Evolutionary conservation across 2,329 filamentous ascomycete genomes (phyloP), one percentile per base, ranked within the genome.

Genomic region (Arthrinium phaeospermum): DNA sequence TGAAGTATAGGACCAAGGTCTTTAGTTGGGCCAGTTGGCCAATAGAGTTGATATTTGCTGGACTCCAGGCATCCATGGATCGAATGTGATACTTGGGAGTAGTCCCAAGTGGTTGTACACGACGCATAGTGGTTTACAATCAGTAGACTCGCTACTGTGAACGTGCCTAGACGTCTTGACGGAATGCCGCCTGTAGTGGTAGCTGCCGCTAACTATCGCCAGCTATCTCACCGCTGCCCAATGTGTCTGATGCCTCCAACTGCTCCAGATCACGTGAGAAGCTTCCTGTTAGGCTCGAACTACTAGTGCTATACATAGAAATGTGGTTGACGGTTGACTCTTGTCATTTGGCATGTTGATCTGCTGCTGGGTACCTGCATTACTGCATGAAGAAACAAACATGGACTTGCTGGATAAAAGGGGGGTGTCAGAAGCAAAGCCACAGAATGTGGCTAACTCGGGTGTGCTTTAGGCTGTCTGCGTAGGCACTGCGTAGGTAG

Each of bases 291-390:
- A 8, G 53, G 16, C 27, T 34, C 22, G 10, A 27, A 10, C 30
- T 37, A 22, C 53, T 61, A 51, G n/a, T 51, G 3, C n/a, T 51
- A 51, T 51, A 51, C 5, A 57, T 57, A 34, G 4, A 37, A 37
- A 61, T 64, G 57, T 34, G 30, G 19, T n/a, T 41, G 19, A 22
- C 7, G 12, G 19, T n/a, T 41, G 19, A 22, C 7, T 12, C 22
- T 37, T 37, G 57, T n/a, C 30, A 41, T 41, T 64, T 64, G 30
- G 8, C 22, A n/a, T 64, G 57, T 64, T 64, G 34, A 64, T 64
- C 57, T 41, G 19, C 57, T 41, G 57, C 57, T 64, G 57, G 57
- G 57, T 64, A 64, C 57, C 57, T 64, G 57, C 57, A 64, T 37
- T 64, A 41, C 57, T 64, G 57, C 57, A 64, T 64, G 57, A 64